These are phyloP conservation scores for Cladophialophora bantiana DNA, from an alignment of 2,329 filamentous ascomycete genomes.

Conservation along the genomic window DNA sequence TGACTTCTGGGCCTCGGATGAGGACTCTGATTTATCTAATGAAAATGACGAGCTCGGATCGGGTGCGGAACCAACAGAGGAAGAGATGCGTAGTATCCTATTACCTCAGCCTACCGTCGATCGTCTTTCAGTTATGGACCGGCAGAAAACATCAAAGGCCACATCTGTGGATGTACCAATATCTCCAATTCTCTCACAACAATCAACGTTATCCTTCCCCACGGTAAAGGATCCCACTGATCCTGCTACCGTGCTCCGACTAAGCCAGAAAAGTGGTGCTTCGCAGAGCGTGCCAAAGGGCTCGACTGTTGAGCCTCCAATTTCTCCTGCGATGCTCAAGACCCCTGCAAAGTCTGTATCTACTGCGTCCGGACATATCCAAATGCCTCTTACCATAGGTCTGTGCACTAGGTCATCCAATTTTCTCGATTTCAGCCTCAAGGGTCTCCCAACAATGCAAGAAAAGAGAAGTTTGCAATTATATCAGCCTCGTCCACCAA, in stretches of 20 bases:
- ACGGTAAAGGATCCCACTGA: constrained; percentile 79
- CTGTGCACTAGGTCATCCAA: constrained; percentile 9
- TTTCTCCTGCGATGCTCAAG: constrained; percentile 14
- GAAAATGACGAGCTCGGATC: constrained; percentile 1
- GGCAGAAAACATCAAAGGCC: constrained; percentile 5
- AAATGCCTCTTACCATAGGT: constrained; percentile 14
- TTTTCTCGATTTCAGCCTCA: neutral
- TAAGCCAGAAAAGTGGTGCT: constrained; percentile 70
- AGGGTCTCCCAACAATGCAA: constrained; percentile 3
- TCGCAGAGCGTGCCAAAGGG: constrained; percentile 54
- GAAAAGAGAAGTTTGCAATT: constrained; percentile 5
- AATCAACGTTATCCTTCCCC: constrained; percentile 67
- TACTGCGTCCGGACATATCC: constrained; percentile 23
- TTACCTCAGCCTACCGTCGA: constrained; percentile 2
- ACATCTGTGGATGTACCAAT: constrained; percentile 5
- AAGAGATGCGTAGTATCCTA: constrained; percentile 10
- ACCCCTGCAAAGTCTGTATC: constrained; percentile 14
- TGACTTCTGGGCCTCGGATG: constrained; percentile 29
- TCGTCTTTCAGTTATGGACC: constrained; percentile 1
- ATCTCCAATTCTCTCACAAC: constrained; percentile 38
- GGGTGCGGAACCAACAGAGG: constrained; percentile 11
- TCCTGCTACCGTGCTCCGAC: constrained; percentile 65
- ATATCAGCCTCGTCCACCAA: constrained; percentile 41
- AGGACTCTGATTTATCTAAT: constrained; percentile 27
- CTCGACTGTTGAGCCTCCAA: constrained; percentile 29